Evolutionary conservation across 192 early-diverging fungal species (phyloP).

Genomic region (Cetraspora pellucida): DNA sequence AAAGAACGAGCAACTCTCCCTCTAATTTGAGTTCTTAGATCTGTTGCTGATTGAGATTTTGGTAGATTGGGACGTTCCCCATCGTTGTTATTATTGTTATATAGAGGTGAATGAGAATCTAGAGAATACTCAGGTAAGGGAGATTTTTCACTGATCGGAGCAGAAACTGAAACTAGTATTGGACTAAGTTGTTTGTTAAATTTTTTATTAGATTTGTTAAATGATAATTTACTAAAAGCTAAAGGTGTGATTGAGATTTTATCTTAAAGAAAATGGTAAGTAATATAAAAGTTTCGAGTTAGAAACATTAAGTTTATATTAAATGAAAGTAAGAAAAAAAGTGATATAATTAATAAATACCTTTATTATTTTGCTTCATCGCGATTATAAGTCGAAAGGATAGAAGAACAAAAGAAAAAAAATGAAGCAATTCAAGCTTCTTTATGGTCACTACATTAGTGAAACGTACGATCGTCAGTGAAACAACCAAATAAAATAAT

Average conservation of each 20-base stretch:
- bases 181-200: neutral
- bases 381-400: too few species aligned
- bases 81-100: neutral
- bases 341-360: too few species aligned
- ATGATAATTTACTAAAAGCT: constrained; percentile 21
- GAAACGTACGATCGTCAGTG: too few species aligned
- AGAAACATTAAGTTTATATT: too few species aligned
- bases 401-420: too few species aligned
- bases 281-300: too few species aligned
- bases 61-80: neutral
- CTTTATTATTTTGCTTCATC: too few species aligned
- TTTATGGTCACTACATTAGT: too few species aligned
- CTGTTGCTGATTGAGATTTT: neutral
- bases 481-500: too few species aligned
- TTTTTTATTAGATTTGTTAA: neutral
- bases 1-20: neutral
- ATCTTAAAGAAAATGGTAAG: neutral
- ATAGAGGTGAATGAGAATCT: neutral
- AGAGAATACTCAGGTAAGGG: neutral
- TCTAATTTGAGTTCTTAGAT: neutral
- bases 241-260: neutral
- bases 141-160: neutral
- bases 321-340: too few species aligned
- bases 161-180: neutral
- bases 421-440: too few species aligned